These are phyloP conservation scores for Psilocybe azurescens DNA, from an alignment of 768 basidiomycete species.

Conservation along the genomic window DNA sequence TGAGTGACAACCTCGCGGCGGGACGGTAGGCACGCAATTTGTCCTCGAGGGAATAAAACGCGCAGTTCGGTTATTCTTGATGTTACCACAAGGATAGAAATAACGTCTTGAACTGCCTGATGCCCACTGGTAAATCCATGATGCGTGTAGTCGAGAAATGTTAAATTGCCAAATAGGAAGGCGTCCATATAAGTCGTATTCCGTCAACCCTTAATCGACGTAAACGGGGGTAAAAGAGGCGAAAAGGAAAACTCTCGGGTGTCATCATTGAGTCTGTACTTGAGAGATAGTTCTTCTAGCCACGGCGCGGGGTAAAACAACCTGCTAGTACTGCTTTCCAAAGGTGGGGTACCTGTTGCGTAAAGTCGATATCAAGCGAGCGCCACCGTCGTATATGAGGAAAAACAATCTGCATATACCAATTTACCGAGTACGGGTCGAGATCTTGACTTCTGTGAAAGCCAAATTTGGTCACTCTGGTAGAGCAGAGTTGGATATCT, in stretches of 20 bases:
- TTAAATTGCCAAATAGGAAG: slow-evolving; percentile 67
- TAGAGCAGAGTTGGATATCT: slow-evolving; percentile 57
- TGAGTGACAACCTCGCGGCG: slow-evolving; percentile 32
- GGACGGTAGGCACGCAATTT: slow-evolving; percentile 27
- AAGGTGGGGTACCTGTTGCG: slow-evolving; percentile 63
- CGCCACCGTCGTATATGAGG: slow-evolving; percentile 62
- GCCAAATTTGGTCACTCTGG: slow-evolving; percentile 30
- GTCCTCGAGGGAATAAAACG: slow-evolving; percentile 56
- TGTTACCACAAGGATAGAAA: slow-evolving; percentile 62
- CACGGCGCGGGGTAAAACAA: slow-evolving; percentile 43
- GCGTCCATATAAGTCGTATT: slow-evolving; percentile 65
- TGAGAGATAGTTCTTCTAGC: slow-evolving; percentile 61
- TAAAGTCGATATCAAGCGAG: slow-evolving; percentile 63
- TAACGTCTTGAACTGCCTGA: slow-evolving; percentile 60
- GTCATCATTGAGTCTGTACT: slow-evolving; percentile 71
- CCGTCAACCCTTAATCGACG: slow-evolving; percentile 64
- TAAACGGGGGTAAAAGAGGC: slow-evolving; percentile 60
- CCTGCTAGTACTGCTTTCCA: slow-evolving; percentile 70
- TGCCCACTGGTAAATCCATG: slow-evolving; percentile 68
- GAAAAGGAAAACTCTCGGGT: slow-evolving; percentile 71
- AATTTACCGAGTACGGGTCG: slow-evolving; percentile 55
- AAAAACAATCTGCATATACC: slow-evolving; percentile 62
- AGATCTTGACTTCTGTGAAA: slow-evolving; percentile 35
- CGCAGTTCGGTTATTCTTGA: slow-evolving; percentile 56
- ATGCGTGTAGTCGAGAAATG: slow-evolving; percentile 72